Evolutionary conservation across 2,329 filamentous ascomycete species (phyloP).

Genomic region (Penicillium hordei): DNA sequence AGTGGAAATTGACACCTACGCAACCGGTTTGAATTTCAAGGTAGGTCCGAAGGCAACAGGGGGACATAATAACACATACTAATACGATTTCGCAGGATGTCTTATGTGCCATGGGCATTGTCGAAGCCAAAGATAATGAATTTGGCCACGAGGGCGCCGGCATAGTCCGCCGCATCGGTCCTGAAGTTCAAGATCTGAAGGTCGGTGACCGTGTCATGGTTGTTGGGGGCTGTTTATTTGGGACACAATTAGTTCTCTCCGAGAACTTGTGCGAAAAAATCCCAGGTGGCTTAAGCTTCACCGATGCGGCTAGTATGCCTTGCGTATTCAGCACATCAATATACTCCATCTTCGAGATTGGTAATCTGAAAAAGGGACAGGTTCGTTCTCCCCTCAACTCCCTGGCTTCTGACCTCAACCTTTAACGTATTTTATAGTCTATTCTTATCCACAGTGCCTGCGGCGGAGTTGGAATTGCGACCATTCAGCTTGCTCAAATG

Average conservation of each 20-base stretch:
- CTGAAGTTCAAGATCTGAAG: slow-evolving; percentile 16
- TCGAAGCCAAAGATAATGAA: slow-evolving; percentile 8
- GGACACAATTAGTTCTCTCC: slow-evolving; percentile 10
- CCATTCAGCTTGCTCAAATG: slow-evolving; percentile 27
- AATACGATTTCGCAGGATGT: slow-evolving; percentile 15
- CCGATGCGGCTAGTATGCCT: slow-evolving; percentile 22
- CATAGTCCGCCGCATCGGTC: slow-evolving; percentile 22
- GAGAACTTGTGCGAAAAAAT: slow-evolving; percentile 16
- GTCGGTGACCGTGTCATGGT: slow-evolving; percentile 29
- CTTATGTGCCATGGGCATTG: slow-evolving; percentile 14
- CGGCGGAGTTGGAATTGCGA: slow-evolving; percentile 29
- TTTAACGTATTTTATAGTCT: slow-evolving; percentile 10
- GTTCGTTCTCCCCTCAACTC: not conserved
- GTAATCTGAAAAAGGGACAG: slow-evolving; percentile 24
- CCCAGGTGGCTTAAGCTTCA: slow-evolving; percentile 15
- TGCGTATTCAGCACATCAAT: slow-evolving; percentile 23
- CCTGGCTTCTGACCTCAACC: not conserved
- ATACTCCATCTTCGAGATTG: slow-evolving; percentile 26
- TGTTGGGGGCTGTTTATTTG: slow-evolving; percentile 6
- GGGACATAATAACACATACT: not conserved
- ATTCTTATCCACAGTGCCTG: slow-evolving; percentile 32
- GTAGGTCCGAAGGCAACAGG: slow-evolving; percentile 7
- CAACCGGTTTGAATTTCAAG: slow-evolving; percentile 29
- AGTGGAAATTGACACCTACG: slow-evolving; percentile 24
- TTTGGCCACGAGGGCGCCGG: slow-evolving; percentile 27